Evolutionary conservation across 1,284 basidiomycete genomes (phyloP), one percentile per base, ranked within the genome.

Genomic region (Phellinidium pouzarii): DNA sequence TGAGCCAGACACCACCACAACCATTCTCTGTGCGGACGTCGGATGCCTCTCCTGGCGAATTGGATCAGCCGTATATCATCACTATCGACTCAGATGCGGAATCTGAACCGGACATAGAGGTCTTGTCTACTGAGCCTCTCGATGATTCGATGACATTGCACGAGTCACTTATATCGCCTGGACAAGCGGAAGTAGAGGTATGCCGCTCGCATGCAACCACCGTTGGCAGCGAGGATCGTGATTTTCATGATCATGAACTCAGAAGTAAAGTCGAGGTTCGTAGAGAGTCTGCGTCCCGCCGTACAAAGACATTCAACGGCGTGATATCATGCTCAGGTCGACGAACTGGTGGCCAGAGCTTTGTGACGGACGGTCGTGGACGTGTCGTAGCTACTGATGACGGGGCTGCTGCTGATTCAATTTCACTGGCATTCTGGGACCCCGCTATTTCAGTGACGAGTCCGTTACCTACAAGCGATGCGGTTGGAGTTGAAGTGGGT

Each of bases 341-440:
- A 38, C 31, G 48, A 29, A 48, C 25, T 26, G 45, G 42, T 2
- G 42, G 46, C 25, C 55, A 53, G 41, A 53, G 43, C 36, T 57
- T 57, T 22, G 51, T 57, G 29, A 57, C 55, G 8, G 55, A 57
- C 44, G 55, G 55, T 14, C 46, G 55, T 27, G 55, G 55, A 17
- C 55, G 55, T 12, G 55, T 57, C 11, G 52, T 57, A 20, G 51
- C 51, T 3, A 57, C 55, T 14, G 55, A 55, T 44, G 53, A 55
- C 26, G 34, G 44, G 23, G 38, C 50, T 7, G 12, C 27, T 31
- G 26, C 50, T 14, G 50, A 45, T 34, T n/a, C 26, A 12, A 29
- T 40, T 29, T 42, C 48, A 6, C 26, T 50, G 26, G 48, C 48
- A 11, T 50, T 42, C 40, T 50, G 48, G 48, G 6, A 7, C 17